Conservation (phyloP, 2,329 filamentous ascomycete genomes). For the Pseudocercospora pini-densiflorae region DNA sequence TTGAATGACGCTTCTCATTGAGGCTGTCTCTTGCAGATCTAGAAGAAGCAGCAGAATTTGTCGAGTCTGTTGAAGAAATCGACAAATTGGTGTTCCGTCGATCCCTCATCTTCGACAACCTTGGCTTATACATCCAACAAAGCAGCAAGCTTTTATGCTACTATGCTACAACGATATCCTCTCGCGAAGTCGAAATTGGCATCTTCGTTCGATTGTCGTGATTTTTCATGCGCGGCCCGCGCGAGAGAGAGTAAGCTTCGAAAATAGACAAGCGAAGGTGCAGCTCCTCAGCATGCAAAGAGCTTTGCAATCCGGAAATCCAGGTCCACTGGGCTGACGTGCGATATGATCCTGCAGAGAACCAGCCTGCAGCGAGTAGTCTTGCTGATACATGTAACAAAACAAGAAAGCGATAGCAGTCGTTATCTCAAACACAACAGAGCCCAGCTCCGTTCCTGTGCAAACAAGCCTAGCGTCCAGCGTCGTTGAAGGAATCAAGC, state of each 20-base stretch:
- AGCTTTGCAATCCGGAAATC: background rate
- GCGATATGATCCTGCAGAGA: background rate
- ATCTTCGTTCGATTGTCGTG: background rate
- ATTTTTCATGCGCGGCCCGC: background rate
- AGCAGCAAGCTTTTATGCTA: background rate
- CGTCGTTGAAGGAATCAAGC: background rate
- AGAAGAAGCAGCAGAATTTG: conserved; percentile 74
- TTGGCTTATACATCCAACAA: background rate
- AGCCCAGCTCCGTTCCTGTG: conserved; percentile 10
- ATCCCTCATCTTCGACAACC: conserved; percentile 46
- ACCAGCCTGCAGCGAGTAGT: background rate
- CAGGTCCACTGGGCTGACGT: conserved; percentile 12
- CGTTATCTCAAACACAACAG: conserved; percentile 1
- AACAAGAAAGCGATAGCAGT: background rate
- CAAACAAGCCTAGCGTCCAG: background rate
- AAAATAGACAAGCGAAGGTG: conserved; percentile 20
- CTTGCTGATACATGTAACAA: no score
- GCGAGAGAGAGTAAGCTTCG: background rate
- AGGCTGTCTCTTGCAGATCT: conserved; percentile 65
- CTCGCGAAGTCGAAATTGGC: background rate
- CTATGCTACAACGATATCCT: background rate
- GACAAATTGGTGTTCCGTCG: conserved; percentile 53
- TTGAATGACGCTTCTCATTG: conserved; percentile 57
- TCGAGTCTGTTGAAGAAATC: conserved; percentile 63
- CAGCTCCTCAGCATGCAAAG: conserved; percentile 12